These are phyloP conservation scores for Fusarium kyushuense DNA, from an alignment of 2,329 filamentous ascomycete genomes.

Conservation along the genomic window DNA sequence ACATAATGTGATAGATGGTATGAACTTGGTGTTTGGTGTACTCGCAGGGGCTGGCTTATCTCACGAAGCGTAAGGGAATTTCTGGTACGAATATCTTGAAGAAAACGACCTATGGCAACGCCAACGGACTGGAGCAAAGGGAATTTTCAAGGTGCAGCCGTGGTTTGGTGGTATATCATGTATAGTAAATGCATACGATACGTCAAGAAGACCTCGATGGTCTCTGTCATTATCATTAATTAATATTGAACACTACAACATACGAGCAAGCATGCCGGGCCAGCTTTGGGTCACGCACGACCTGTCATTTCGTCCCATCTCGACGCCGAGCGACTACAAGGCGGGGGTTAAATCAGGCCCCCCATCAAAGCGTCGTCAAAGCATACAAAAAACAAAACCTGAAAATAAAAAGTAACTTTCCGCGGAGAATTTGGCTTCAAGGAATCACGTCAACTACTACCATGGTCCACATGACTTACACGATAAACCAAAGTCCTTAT, in stretches of 20 bases:
- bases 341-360: not conserved
- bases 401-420: not conserved
- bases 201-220: constrained; percentile 42
- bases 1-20: constrained; percentile 35
- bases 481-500: constrained; percentile 3
- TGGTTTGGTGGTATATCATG: constrained; percentile 21
- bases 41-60: constrained; percentile 24
- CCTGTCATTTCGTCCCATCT: not conserved
- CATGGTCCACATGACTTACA: constrained; percentile 1
- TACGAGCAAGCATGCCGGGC: not conserved
- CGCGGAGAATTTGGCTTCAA: constrained; percentile 34
- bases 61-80: constrained; percentile 10
- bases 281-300: not conserved
- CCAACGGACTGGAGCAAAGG: constrained; percentile 30
- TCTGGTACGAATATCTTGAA: constrained; percentile 33
- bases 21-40: constrained; percentile 46
- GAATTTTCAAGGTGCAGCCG: constrained; percentile 2
- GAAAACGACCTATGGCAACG: constrained; percentile 14
- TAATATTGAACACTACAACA: constrained; percentile 13
- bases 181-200: constrained; percentile 32
- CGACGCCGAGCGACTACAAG: not conserved
- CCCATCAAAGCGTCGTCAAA: constrained; percentile 9
- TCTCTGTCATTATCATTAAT: constrained; percentile 42
- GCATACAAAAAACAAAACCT: not conserved
- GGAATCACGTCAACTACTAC: not conserved